Conservation (phyloP, 1,284 basidiomycete species). For the Sphagnurus paluster region DNA sequence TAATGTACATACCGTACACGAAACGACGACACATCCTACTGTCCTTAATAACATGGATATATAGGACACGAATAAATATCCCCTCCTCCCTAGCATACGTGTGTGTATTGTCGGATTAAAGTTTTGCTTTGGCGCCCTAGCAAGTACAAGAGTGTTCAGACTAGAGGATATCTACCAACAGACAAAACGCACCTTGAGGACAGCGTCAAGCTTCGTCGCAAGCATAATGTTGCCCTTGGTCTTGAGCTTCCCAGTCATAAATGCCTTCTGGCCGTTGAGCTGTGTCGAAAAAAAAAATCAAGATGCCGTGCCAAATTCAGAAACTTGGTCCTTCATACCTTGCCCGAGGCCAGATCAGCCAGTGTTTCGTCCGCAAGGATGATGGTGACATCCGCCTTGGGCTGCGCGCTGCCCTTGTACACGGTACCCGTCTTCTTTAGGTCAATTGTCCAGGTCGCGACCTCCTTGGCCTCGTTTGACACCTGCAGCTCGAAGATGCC, state of each 20-base stretch:
- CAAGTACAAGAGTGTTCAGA: slow-evolving; percentile 1
- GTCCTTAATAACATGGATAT: slow-evolving; percentile 16
- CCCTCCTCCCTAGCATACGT: not conserved
- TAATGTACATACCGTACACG: slow-evolving; percentile 13
- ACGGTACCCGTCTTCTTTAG: slow-evolving; percentile 88
- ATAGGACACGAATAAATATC: slow-evolving; percentile 10
- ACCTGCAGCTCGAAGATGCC: slow-evolving; percentile 90
- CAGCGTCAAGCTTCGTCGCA: slow-evolving; percentile 82
- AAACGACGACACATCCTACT: slow-evolving; percentile 10
- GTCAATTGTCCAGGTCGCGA: slow-evolving; percentile 92
- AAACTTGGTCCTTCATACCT: slow-evolving; percentile 41
- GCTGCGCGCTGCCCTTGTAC: slow-evolving; percentile 75
- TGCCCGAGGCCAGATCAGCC: slow-evolving; percentile 64
- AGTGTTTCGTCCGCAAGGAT: slow-evolving; percentile 75
- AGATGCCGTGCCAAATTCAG: not conserved
- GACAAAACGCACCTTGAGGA: slow-evolving; percentile 66
- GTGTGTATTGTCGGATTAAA: no score
- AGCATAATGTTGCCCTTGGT: slow-evolving; percentile 87
- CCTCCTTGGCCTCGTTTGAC: slow-evolving; percentile 76
- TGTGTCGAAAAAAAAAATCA: slow-evolving; percentile 25
- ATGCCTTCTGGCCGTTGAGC: slow-evolving; percentile 90
- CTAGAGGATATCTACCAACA: not conserved
- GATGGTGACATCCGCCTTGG: slow-evolving; percentile 78
- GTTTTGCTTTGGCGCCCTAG: slow-evolving; percentile 34
- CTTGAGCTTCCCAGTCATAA: slow-evolving; percentile 91